A percentile compares a stretch with the other conserved stretches of the same genome.
Conservation (phyloP, 768 basidiomycete genomes). For the Daedalea quercina region DNA sequence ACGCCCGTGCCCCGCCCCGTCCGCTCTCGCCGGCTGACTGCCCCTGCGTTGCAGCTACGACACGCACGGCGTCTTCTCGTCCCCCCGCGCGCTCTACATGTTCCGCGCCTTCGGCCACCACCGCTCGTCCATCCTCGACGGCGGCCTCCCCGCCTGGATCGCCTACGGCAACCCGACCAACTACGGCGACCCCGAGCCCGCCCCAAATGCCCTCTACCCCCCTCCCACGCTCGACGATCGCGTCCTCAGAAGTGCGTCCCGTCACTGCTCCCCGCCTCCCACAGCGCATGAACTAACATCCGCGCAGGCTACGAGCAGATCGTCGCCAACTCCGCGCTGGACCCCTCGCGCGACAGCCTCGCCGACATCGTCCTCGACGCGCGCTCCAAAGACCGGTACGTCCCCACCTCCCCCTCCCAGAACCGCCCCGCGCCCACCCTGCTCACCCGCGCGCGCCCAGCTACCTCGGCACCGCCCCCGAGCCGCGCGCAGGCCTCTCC, state of each 20-base stretch:
- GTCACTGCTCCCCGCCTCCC: background rate
- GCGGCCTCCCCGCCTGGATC: slow-evolving; percentile 85
- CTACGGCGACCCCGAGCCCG: slow-evolving; percentile 21
- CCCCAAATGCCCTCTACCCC: slow-evolving; percentile 36
- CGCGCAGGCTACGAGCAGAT: slow-evolving; percentile 73
- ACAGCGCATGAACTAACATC: background rate
- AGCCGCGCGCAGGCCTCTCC: slow-evolving; percentile 82
- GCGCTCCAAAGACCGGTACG: slow-evolving; percentile 72
- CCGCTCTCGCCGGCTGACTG: slow-evolving; percentile 1
- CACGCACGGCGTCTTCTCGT: slow-evolving; percentile 82
- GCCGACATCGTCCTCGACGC: slow-evolving; percentile 84
- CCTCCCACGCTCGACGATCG: slow-evolving; percentile 44
- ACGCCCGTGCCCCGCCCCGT: slow-evolving; percentile 18
- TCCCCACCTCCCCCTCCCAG: slow-evolving; percentile 1
- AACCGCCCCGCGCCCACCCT: too few relatives aligned
- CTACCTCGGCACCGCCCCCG: slow-evolving; percentile 74
- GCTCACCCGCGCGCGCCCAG: slow-evolving; percentile 34
- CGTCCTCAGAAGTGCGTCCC: slow-evolving; percentile 43
- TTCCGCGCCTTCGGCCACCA: slow-evolving; percentile 89
- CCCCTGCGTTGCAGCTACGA: slow-evolving; percentile 62
- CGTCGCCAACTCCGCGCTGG: slow-evolving; percentile 55
- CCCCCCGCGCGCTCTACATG: slow-evolving; percentile 90
- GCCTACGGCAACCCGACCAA: slow-evolving; percentile 57
- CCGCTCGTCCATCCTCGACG: slow-evolving; percentile 83
- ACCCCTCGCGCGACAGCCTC: slow-evolving; percentile 34